Conservation (phyloP, 1,139 yeast species). For the Saccharomyces pastorianus region DNA sequence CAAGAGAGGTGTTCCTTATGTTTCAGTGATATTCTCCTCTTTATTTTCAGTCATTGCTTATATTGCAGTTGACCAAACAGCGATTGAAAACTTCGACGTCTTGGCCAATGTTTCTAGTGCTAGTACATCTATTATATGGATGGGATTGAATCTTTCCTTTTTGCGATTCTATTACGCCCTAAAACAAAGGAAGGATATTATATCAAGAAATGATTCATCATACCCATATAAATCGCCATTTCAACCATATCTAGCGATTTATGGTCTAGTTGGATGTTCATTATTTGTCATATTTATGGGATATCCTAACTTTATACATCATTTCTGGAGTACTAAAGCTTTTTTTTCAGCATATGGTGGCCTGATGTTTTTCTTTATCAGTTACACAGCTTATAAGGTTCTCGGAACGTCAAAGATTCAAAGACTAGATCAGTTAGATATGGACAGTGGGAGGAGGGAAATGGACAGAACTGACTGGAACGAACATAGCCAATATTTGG, state of each 20-base stretch:
- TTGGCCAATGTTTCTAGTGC: slow-evolving; percentile 63
- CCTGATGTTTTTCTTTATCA: slow-evolving; percentile 44
- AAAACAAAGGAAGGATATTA: slow-evolving; percentile 54
- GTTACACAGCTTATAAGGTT: slow-evolving; percentile 51
- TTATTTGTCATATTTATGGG: slow-evolving; percentile 60
- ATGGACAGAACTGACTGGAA: slow-evolving; percentile 49
- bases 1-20: slow-evolving; percentile 62
- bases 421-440: slow-evolving; percentile 60
- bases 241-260: slow-evolving; percentile 68
- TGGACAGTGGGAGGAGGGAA: slow-evolving; percentile 74
- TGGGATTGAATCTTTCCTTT: slow-evolving; percentile 68
- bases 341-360: slow-evolving; percentile 69
- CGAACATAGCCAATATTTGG: slow-evolving; percentile 27
- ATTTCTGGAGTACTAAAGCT: slow-evolving; percentile 53
- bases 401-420: slow-evolving; percentile 45
- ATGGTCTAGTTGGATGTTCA: slow-evolving; percentile 49
- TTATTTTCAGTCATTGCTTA: slow-evolving; percentile 54
- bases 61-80: slow-evolving; percentile 50
- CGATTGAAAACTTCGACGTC: slow-evolving; percentile 57
- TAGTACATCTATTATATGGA: slow-evolving; percentile 74
- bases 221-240: slow-evolving; percentile 72
- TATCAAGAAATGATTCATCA: slow-evolving; percentile 50
- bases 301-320: slow-evolving; percentile 54
- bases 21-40: slow-evolving; percentile 57
- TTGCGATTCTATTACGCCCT: slow-evolving; percentile 67